Evolutionary conservation across 2,329 filamentous ascomycete genomes (phyloP).

Genomic region (Bipolaris zeicola): DNA sequence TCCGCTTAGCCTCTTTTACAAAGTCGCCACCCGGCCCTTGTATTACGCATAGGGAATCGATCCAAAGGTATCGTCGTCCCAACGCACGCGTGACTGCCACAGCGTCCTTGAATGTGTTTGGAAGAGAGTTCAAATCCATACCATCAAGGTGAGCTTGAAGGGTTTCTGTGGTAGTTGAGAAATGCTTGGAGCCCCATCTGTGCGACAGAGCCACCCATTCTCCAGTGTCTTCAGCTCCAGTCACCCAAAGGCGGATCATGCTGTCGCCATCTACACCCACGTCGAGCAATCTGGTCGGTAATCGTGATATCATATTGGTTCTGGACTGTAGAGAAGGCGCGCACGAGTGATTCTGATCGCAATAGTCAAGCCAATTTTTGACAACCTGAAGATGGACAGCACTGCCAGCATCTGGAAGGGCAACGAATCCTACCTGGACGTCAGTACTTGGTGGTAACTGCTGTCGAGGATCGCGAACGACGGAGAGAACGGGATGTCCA

Average conservation of each 20-base stretch:
- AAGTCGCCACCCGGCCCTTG: conserved; percentile 32
- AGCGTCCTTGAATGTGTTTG: conserved; percentile 29
- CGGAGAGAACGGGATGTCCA: conserved; percentile 1
- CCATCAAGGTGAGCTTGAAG: neutral
- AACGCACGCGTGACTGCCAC: conserved; percentile 23
- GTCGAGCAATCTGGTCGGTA: conserved; percentile 18
- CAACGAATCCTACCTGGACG: conserved; percentile 10
- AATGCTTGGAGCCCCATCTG: conserved; percentile 17
- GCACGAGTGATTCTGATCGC: conserved; percentile 13
- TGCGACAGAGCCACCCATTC: conserved; percentile 27
- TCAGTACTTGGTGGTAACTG: conserved; percentile 3
- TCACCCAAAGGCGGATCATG: conserved; percentile 5
- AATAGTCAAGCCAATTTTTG: conserved; percentile 18
- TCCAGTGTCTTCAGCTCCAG: neutral
- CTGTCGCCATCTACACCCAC: conserved; percentile 6
- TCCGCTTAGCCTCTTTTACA: conserved; percentile 21
- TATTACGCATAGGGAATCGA: conserved; percentile 36
- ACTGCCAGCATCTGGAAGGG: conserved; percentile 14
- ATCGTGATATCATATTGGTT: neutral
- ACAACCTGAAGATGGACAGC: conserved; percentile 11
- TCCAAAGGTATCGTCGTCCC: conserved; percentile 32
- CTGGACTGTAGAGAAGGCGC: neutral
- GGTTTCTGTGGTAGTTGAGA: conserved; percentile 12
- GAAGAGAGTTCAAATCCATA: conserved; percentile 2
- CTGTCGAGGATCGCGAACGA: neutral